phyloP scores from a whole-genome alignment of 2,329 filamentous ascomycete species.

The Endocalyx cinctus region DNA sequence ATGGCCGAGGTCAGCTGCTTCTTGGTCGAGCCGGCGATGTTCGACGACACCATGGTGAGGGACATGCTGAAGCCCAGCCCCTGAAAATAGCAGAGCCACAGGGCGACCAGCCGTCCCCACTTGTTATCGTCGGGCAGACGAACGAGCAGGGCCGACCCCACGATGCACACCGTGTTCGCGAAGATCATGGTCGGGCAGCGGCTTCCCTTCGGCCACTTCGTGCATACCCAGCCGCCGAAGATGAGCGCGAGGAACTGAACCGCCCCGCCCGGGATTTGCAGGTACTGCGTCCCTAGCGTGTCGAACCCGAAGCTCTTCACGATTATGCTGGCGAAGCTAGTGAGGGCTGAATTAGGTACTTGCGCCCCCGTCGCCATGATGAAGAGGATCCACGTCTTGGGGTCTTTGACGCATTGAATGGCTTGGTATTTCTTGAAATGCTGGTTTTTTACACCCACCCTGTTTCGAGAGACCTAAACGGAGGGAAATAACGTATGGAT shows the following conservation, averaged over 20 bases:
- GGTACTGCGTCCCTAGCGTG: slow-evolving; percentile 48
- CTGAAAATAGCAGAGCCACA: slow-evolving; percentile 44
- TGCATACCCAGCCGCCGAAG: slow-evolving; percentile 46
- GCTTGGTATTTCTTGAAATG: slow-evolving; percentile 43
- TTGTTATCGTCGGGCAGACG: slow-evolving; percentile 45
- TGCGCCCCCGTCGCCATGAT: slow-evolving; percentile 49
- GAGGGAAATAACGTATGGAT: slow-evolving; percentile 7
- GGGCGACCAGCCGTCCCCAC: slow-evolving; percentile 52
- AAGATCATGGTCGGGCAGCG: slow-evolving; percentile 52
- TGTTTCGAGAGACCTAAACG: slow-evolving; percentile 39
- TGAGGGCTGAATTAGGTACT: slow-evolving; percentile 52
- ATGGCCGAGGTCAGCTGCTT: slow-evolving; percentile 26
- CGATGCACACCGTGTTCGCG: slow-evolving; percentile 51
- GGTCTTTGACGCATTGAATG: slow-evolving; percentile 43
- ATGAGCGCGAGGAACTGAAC: slow-evolving; percentile 52
- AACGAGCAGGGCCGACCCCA: slow-evolving; percentile 47
- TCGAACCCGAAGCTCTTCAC: slow-evolving; percentile 31
- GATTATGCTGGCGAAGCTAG: slow-evolving; percentile 33
- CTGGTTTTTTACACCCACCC: slow-evolving; percentile 49
- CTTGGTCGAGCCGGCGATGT: slow-evolving; percentile 29
- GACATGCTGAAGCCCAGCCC: slow-evolving; percentile 28
- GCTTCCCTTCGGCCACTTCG: slow-evolving; percentile 42
- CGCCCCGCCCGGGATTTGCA: slow-evolving; percentile 56
- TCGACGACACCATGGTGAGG: slow-evolving; percentile 28
- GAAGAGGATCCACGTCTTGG: slow-evolving; percentile 51